Conservation (phyloP, 441 rosid genomes). For the Breynia disticha region DNA sequence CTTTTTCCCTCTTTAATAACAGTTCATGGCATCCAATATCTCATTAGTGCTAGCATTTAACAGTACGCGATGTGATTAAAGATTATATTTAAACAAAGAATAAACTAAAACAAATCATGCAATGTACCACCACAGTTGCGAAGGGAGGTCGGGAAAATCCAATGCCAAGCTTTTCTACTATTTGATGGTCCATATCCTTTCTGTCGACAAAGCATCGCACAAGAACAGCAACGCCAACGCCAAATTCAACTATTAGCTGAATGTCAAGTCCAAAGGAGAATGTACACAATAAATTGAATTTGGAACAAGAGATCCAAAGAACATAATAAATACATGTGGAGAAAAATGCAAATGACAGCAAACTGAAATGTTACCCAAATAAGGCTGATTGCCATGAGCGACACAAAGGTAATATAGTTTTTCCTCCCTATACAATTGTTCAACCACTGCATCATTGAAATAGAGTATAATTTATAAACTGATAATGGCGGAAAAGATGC, state of each 20-base stretch:
- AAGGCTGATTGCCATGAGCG: constrained; percentile 83
- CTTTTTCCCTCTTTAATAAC: no score
- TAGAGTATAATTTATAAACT: constrained; percentile 10
- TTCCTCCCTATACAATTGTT: constrained; percentile 92
- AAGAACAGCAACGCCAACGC: constrained; percentile 84
- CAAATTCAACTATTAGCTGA: constrained; percentile 83
- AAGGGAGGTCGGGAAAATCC: constrained; percentile 83
- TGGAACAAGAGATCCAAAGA: no score
- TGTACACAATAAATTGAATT: not conserved
- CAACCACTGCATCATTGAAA: constrained; percentile 64
- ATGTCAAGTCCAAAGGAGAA: constrained; percentile 15
- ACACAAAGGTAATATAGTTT: constrained; percentile 79
- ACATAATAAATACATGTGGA: no score
- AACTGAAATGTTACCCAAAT: constrained; percentile 58
- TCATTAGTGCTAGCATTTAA: no score
- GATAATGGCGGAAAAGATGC: not conserved
- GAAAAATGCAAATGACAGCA: no score
- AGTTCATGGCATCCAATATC: no score
- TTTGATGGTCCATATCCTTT: constrained; percentile 56
- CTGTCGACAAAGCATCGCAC: constrained; percentile 78
- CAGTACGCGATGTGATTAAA: not conserved
- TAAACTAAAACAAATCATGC: constrained; percentile 10
- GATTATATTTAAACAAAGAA: not conserved
- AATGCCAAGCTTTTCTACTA: constrained; percentile 68
- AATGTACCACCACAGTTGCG: constrained; percentile 65